Conservation (phyloP, 371 early-diverging fungal species). For the Mortierella polycephala region DNA sequence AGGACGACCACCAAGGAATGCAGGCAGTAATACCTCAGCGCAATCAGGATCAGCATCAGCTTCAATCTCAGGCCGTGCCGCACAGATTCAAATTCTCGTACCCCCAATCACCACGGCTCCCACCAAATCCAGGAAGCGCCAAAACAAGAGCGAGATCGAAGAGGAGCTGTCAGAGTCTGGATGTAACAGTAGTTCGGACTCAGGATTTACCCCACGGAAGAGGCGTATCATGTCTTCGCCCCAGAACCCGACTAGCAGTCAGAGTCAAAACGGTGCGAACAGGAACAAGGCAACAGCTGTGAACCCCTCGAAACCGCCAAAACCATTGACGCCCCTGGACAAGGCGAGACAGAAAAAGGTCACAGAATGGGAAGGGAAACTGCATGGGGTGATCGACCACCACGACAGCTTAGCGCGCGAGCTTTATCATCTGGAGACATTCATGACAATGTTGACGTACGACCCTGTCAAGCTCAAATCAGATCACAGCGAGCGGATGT, state of each 20-base stretch:
- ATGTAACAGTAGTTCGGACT: slow-evolving; percentile 1
- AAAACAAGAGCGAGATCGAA: slow-evolving; percentile 33
- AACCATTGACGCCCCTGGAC: slow-evolving; percentile 55
- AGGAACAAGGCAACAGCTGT: background rate
- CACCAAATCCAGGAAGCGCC: slow-evolving; percentile 38
- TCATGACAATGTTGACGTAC: slow-evolving; percentile 65
- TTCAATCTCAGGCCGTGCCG: background rate
- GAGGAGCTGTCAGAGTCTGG: slow-evolving; percentile 9
- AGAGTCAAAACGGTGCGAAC: background rate
- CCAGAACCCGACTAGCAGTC: background rate
- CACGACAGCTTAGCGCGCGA: slow-evolving; percentile 68
- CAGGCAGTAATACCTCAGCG: background rate
- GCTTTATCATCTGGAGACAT: slow-evolving; percentile 66
- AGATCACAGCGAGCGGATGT: slow-evolving; percentile 64
- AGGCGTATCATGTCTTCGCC: slow-evolving; percentile 16
- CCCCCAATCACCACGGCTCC: no score
- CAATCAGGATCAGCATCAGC: slow-evolving; percentile 11
- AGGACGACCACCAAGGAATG: slow-evolving; percentile 33
- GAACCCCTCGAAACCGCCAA: slow-evolving; percentile 5
- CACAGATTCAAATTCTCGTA: no score
- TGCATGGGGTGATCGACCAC: slow-evolving; percentile 59
- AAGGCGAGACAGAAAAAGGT: slow-evolving; percentile 48
- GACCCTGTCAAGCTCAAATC: slow-evolving; percentile 57
- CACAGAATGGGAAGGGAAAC: slow-evolving; percentile 49
- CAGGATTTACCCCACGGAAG: slow-evolving; percentile 39